Evolutionary conservation across 352 stramenopile species (phyloP), one percentile per base, ranked within the genome.

Genomic region (Thraustochytrium striatum): DNA sequence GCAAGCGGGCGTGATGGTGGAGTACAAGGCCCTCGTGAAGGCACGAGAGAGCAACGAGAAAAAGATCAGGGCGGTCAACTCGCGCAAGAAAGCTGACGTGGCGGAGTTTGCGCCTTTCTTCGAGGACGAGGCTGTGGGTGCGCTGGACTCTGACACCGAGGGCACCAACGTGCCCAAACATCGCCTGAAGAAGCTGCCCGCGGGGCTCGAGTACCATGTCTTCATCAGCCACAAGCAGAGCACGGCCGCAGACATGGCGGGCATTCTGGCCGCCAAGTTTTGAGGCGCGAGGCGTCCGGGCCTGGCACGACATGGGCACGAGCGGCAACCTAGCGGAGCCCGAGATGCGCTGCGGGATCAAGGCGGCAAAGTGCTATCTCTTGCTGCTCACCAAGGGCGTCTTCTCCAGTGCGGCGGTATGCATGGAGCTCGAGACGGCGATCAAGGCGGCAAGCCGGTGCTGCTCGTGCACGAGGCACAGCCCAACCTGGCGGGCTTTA

Each of bases 151-250:
- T 7, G 55, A 61, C 55, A 61, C 55, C 25, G 55, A n/a, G 32
- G n/a, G n/a, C n/a, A n/a, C n/a, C n/a, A 30, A 8, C 28, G 16
- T 19, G 9, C 8, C 8, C 8, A 61, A 61, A 21, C 7, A 16
- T 11, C 21, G 16, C 21, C 8, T 69, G 0, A 16, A 43, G 0
- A 8, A 36, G 55, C 28, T 41, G 28, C 55, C 57, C 13, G 57
- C 35, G 3, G 57, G 3, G 57, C 21, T 43, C 9, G 0, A 69
- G 32, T 80, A 80, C 68, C 32, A 80, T 35, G 39, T 69, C 21
- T 80, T 80, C 36, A 53, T 80, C 33, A 75, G 53, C 25, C 58
- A 80, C 58, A 80, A 80, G 57, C 70, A 80, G 57, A 61, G 19
- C 30, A 43, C 70, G 25, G 70, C 32, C 21, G 70, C 33, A 16